phyloP scores from a whole-genome alignment of 2,329 filamentous ascomycete genomes.

The Tetracladium maxilliforme region DNA sequence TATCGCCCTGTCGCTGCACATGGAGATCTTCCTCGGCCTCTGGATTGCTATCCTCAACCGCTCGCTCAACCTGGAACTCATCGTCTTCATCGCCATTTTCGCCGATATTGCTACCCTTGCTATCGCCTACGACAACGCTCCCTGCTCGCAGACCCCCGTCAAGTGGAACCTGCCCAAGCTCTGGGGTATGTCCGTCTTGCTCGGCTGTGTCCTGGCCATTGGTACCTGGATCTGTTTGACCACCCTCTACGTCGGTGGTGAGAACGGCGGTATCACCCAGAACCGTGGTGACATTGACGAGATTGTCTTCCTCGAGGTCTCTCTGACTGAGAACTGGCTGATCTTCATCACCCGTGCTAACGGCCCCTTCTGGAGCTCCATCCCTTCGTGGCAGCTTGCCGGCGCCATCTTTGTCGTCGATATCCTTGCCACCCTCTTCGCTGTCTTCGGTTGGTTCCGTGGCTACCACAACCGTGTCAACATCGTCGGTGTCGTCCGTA shows the following conservation, averaged over 20 bases:
- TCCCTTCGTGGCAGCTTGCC: conserved; percentile 72
- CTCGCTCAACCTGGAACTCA: conserved; percentile 70
- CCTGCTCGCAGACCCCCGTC: conserved; percentile 71
- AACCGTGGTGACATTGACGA: conserved; percentile 73
- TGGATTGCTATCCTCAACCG: conserved; percentile 84
- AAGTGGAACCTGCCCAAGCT: conserved; percentile 94
- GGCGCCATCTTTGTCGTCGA: conserved; percentile 73
- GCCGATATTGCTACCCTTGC: conserved; percentile 84
- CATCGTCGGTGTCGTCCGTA: conserved; percentile 72
- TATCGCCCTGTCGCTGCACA: conserved; percentile 80
- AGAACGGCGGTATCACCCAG: conserved; percentile 74
- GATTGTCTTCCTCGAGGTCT: conserved; percentile 80
- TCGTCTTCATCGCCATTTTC: conserved; percentile 92
- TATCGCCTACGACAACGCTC: conserved; percentile 87
- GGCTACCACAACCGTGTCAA: conserved; percentile 51
- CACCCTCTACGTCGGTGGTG: conserved; percentile 57
- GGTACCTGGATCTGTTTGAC: conserved; percentile 84
- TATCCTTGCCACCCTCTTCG: conserved; percentile 73
- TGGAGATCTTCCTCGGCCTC: conserved; percentile 82
- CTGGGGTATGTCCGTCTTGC: conserved; percentile 80
- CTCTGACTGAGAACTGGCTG: conserved; percentile 86
- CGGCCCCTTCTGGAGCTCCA: conserved; percentile 81
- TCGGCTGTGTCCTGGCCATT: conserved; percentile 66
- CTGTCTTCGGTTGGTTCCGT: conserved; percentile 72
- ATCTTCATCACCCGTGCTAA: conserved; percentile 94